phyloP scores from a whole-genome alignment of 75 land plant species.

The Selaginella moellendorffii region DNA sequence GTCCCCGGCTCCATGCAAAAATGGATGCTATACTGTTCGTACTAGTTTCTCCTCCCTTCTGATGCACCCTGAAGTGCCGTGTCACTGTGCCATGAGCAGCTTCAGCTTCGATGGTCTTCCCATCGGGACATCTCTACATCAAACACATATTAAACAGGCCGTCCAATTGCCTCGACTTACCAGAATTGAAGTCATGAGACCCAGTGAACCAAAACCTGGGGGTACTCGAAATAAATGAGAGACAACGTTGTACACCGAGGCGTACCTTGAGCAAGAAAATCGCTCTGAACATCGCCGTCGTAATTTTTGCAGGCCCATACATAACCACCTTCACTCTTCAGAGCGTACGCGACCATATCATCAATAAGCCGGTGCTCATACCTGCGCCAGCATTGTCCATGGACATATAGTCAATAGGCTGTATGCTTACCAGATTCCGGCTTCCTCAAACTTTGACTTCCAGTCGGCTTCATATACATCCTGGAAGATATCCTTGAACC shows the following conservation, averaged over 20 bases:
- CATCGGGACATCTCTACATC: constrained; percentile 59
- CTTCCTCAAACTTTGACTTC: constrained; percentile 62
- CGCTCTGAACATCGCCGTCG: constrained; percentile 94
- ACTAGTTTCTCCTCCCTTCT: constrained; percentile 75
- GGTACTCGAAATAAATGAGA: constrained; percentile 3
- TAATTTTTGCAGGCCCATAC: constrained; percentile 95
- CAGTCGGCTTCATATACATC: constrained; percentile 68
- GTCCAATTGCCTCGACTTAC: constrained; percentile 18
- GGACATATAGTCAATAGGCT: not conserved
- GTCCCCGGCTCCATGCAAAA: constrained; percentile 78
- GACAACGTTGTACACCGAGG: not conserved
- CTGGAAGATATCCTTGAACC: constrained; percentile 86
- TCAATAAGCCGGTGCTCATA: constrained; percentile 85
- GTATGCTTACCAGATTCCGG: constrained; percentile 48
- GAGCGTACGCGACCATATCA: constrained; percentile 84
- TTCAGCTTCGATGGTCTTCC: constrained; percentile 72
- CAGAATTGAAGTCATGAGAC: constrained; percentile 79
- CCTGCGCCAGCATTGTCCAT: constrained; percentile 15
- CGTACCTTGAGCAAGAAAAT: constrained; percentile 78
- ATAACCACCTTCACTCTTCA: constrained; percentile 84
- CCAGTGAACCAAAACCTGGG: constrained; percentile 83
- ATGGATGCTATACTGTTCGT: constrained; percentile 90
- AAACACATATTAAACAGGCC: too few species aligned
- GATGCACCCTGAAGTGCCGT: constrained; percentile 55
- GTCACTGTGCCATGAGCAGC: constrained; percentile 94